A percentile compares a stretch with the other conserved stretches of the same genome.
These are phyloP conservation scores for Jacaranda copaia DNA, from an alignment of 257 asterid species.

Conservation along the genomic window DNA sequence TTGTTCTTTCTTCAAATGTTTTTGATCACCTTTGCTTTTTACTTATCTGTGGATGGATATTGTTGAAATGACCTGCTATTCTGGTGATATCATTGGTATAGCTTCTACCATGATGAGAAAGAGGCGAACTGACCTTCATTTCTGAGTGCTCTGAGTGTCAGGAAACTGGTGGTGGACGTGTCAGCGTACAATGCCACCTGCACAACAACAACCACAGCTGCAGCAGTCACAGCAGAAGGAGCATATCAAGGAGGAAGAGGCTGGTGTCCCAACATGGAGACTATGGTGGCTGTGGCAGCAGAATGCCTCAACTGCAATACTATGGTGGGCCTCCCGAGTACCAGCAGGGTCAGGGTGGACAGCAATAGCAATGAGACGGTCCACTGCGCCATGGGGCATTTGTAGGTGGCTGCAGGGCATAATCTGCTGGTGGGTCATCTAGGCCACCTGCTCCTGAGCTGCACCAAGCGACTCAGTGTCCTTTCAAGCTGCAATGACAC, in stretches of 20 bases:
- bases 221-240: slow-evolving; percentile 51
- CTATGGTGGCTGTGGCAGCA: slow-evolving; percentile 59
- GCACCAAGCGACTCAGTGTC: slow-evolving; percentile 88
- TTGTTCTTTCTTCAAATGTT: background rate
- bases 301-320: slow-evolving; percentile 38
- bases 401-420: slow-evolving; percentile 67
- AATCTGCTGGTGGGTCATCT: slow-evolving; percentile 75
- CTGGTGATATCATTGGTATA: slow-evolving; percentile 30
- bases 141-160: slow-evolving; percentile 70
- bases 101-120: slow-evolving; percentile 77
- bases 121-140: slow-evolving; percentile 69
- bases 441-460: slow-evolving; percentile 89
- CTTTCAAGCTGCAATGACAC: slow-evolving; percentile 62
- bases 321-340: slow-evolving; percentile 41
- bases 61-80: slow-evolving; percentile 17
- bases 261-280: slow-evolving; percentile 59
- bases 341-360: slow-evolving; percentile 55
- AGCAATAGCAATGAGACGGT: slow-evolving; percentile 67
- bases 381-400: slow-evolving; percentile 60
- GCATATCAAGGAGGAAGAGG: slow-evolving; percentile 60
- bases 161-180: slow-evolving; percentile 60
- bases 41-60: background rate
- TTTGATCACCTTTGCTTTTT: background rate
- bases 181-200: slow-evolving; percentile 61
- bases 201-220: slow-evolving; percentile 50